Base-by-base conservation (phyloP, 2,329 filamentous ascomycete genomes). In the Trichophyton verrucosum region DNA sequence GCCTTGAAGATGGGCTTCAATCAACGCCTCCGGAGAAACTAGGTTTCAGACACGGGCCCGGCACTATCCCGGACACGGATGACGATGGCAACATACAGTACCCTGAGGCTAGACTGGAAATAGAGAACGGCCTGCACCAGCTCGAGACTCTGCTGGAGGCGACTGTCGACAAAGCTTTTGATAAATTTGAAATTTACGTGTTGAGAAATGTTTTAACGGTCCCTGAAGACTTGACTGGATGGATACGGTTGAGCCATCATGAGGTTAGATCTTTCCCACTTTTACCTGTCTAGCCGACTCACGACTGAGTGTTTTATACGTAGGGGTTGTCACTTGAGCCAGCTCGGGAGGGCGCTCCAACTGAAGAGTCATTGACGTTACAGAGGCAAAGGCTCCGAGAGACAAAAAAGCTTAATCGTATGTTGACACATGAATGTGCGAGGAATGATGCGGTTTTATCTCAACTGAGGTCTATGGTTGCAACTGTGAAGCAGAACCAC, bases 181-280 rank as follows among this genome's bases (percentile, higher is more conserved):
- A 94, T 77, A 85, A 87, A 65, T 87, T 92, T 68, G 89, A 94
- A 77, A 88, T 99, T 61, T 96, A 92, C 76, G 86, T 90, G 58
- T 80, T 99, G 78, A 81, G 90, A 65, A 96, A 96, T 71, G 88
- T 91, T 66, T 75, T 94, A 64, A 86, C 82, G 46, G 83, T 92
- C 44, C 83, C 83, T 57, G 83, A 86, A 30, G 88, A 92, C 64
- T 78, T 86, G 55, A 77, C 88, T 68, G 82, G 83, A 61, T 96
- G 88, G 84, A 86, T 97, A 65, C 80, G 87, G 59, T 77, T 99
- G 65, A 82, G 83, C 56, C 92, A 97, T 78, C 96, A 99, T 76
- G 84, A 91, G 72, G 89, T 84, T 70, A 33, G 71, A 38, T 38
- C 59, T 51, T 15, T 2, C 9, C 6, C 42, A 20, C 17, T 20